phyloP scores from a whole-genome alignment of 1,284 basidiomycete genomes.

The Garcileccinum viscosum region DNA sequence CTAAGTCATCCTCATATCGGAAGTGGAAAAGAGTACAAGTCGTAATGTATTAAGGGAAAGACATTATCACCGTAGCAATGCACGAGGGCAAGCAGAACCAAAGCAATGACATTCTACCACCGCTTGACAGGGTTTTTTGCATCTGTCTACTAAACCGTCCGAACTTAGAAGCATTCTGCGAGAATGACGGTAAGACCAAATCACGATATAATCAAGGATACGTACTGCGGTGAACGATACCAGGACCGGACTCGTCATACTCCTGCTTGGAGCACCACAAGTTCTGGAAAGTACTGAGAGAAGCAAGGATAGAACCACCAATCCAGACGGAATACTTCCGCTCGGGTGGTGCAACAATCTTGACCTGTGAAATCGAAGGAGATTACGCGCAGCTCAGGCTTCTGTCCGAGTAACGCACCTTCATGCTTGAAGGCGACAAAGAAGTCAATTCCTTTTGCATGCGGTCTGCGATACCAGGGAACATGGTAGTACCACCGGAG shows the following conservation, averaged over 20 bases:
- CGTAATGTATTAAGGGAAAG: conserved; percentile 30
- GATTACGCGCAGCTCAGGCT: not conserved
- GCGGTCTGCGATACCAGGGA: conserved; percentile 95
- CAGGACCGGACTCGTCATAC: conserved; percentile 88
- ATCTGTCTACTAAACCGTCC: conserved; percentile 26
- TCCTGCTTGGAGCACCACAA: conserved; percentile 93
- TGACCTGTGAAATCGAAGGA: conserved; percentile 67
- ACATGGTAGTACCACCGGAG: conserved; percentile 97
- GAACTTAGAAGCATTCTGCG: conserved; percentile 43
- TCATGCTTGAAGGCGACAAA: conserved; percentile 83
- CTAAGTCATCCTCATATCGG: not conserved
- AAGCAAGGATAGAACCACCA: conserved; percentile 96
- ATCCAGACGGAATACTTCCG: conserved; percentile 98
- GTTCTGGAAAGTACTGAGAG: conserved; percentile 95
- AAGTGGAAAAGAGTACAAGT: conserved; percentile 25
- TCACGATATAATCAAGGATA: conserved; percentile 19
- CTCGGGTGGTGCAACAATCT: conserved; percentile 92
- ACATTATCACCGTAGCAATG: conserved; percentile 27
- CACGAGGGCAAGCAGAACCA: conserved; percentile 16
- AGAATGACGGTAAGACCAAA: not conserved
- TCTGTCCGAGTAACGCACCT: conserved; percentile 61
- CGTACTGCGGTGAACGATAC: conserved; percentile 83
- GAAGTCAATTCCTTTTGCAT: conserved; percentile 98
- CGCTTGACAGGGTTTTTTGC: conserved; percentile 25
- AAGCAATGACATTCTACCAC: conserved; percentile 36